phyloP scores from a whole-genome alignment of 2,329 filamentous ascomycete genomes.

The Fusarium tanahbumbuense region DNA sequence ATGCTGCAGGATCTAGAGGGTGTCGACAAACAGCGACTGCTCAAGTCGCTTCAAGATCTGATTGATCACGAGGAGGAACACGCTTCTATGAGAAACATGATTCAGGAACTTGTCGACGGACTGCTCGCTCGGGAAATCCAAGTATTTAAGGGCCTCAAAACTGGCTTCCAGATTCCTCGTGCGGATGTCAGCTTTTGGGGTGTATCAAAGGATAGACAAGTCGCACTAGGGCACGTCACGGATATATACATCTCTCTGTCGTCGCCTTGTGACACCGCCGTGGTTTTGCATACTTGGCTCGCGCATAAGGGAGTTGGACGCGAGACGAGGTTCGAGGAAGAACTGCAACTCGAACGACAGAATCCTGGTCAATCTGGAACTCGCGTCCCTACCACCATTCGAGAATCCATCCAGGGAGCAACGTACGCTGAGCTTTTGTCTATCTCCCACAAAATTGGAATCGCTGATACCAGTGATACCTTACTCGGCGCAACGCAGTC shows the following conservation, averaged over 20 bases:
- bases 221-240: background rate
- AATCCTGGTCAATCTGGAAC: background rate
- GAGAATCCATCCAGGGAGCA: slow-evolving; percentile 14
- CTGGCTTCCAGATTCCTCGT: background rate
- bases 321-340: slow-evolving; percentile 1
- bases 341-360: slow-evolving; percentile 13
- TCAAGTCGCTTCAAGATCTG: slow-evolving; percentile 13
- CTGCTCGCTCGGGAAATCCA: background rate
- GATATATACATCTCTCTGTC: slow-evolving; percentile 1
- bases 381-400: slow-evolving; percentile 19
- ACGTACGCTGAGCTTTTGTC: slow-evolving; percentile 28
- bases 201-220: background rate
- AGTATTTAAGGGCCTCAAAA: slow-evolving; percentile 6
- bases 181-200: slow-evolving; percentile 9
- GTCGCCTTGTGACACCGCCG: background rate
- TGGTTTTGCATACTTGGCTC: slow-evolving; percentile 5
- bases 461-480: background rate
- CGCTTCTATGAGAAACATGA: background rate
- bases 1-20: slow-evolving; percentile 34
- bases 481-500: slow-evolving; percentile 8
- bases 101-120: background rate
- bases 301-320: background rate
- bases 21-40: slow-evolving; percentile 19
- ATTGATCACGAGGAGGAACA: background rate
- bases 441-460: slow-evolving; percentile 16